Evolutionary conservation across 192 early-diverging fungal species (phyloP).

Genomic region (Coemansia sp.): DNA sequence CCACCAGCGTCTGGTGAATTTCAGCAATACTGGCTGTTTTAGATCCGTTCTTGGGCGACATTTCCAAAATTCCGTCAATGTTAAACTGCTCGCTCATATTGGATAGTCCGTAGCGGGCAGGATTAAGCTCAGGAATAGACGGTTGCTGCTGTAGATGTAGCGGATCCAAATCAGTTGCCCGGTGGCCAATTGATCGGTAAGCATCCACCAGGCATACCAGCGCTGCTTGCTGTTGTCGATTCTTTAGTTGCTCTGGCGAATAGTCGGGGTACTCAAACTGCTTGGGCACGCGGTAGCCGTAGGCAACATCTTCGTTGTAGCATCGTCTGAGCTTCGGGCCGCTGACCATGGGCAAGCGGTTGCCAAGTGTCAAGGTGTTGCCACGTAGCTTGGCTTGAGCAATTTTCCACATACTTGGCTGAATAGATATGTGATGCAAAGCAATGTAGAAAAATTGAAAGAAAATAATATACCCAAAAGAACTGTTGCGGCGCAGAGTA

Average conservation of each 20-base stretch:
- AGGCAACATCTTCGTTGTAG: constrained; percentile 82
- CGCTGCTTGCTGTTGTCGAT: constrained; percentile 80
- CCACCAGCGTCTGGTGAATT: constrained; percentile 70
- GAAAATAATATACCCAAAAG: neutral
- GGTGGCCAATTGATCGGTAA: constrained; percentile 80
- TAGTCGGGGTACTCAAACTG: constrained; percentile 73
- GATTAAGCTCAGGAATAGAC: constrained; percentile 71
- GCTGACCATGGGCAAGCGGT: neutral
- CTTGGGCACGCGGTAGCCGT: constrained; percentile 84
- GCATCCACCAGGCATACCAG: constrained; percentile 81
- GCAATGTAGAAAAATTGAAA: neutral
- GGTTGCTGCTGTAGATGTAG: constrained; percentile 61
- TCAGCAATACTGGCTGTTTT: constrained; percentile 61
- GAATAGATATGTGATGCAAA: neutral
- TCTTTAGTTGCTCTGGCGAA: constrained; percentile 73
- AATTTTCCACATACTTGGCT: constrained; percentile 14
- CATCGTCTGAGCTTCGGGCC: constrained; percentile 10
- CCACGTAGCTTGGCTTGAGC: neutral
- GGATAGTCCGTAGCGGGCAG: constrained; percentile 77
- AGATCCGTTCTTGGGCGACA: constrained; percentile 57
- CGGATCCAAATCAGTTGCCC: constrained; percentile 83
- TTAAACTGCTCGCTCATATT: constrained; percentile 59
- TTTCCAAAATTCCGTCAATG: constrained; percentile 71
- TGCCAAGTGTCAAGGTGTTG: neutral
- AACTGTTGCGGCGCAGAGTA: neutral